phyloP scores from a whole-genome alignment of 1,139 yeast genomes.

The Pichia sp. region DNA sequence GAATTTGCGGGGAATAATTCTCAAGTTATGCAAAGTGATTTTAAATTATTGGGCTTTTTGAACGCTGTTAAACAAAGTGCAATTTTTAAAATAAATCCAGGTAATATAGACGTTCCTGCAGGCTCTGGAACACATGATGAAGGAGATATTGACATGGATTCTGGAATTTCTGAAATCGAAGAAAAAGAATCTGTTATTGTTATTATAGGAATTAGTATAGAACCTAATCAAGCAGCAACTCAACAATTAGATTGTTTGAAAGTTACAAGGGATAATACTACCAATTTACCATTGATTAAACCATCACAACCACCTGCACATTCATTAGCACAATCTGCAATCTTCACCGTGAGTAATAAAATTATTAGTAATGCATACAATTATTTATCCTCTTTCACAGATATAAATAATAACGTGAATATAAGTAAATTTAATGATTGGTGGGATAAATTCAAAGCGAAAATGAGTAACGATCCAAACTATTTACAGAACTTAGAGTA shows the following conservation, averaged over 20 bases:
- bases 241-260: constrained; percentile 36
- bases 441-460: constrained; percentile 88
- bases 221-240: constrained; percentile 60
- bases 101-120: constrained; percentile 18
- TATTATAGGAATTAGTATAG: constrained; percentile 83
- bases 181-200: constrained; percentile 29
- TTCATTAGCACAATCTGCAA: constrained; percentile 18
- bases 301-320: constrained; percentile 12
- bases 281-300: not conserved
- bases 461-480: constrained; percentile 71
- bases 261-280: constrained; percentile 14
- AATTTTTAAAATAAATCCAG: constrained; percentile 63
- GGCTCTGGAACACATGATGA: constrained; percentile 19
- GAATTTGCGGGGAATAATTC: not conserved
- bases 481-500: constrained; percentile 50
- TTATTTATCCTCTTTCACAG: constrained; percentile 79
- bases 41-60: constrained; percentile 72
- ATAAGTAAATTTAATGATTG: constrained; percentile 87
- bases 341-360: constrained; percentile 58
- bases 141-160: constrained; percentile 33
- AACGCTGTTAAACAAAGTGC: constrained; percentile 81
- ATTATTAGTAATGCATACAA: constrained; percentile 91
- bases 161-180: constrained; percentile 20
- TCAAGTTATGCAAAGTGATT: constrained; percentile 41
- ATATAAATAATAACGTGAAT: constrained; percentile 70